Evolutionary conservation across 306 rosid genomes (phyloP), one percentile per base, ranked within the genome.

Genomic region (barrel medic (Medicago truncatula)): DNA sequence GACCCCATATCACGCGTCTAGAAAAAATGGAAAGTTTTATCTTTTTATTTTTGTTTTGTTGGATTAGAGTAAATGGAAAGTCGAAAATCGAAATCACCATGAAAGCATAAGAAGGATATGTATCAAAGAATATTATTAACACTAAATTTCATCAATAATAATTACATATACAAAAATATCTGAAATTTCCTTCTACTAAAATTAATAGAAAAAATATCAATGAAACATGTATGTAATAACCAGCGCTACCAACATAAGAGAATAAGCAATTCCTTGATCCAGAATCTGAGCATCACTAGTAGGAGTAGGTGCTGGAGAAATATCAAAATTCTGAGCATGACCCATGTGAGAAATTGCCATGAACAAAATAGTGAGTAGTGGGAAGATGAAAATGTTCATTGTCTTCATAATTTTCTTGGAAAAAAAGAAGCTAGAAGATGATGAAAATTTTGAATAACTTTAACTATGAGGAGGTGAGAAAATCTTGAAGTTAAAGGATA

Each of bases 191-290:
- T 7, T 62, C 67, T 13, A n/a, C 5, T 53, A 80, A 74, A 53
- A 4, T 63, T 3, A 43, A 46, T 13, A 2, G 2, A 40, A 9
- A 68, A 36, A 34, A 38, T 70, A 78, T 91, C 46, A 91, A 60
- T 91, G 97, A 41, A 88, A 3, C 25, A 85, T 77, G 76, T 91
- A 91, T 3, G 97, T 89, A 39, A 89, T 61, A 9, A 84, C 95
- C 3, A 91, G 82, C 15, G 97, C 97, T 77, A 89, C 59, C 15
- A 88, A 0, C 81, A 91, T 79, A 14, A 91, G 95, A 52, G 80
- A n/a, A 74, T 87, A 91, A 66, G 90, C 95, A 62, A 89, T 59
- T 63, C 91, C 93, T 86, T 91, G 97, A 83, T 91, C 97, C 7
- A 65, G 11, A 13, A 6, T 38, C 9, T 52, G 10, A 56, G 25